These are phyloP conservation scores for Chytridium lagenaria DNA, from an alignment of 371 early-diverging fungal species.

Conservation along the genomic window DNA sequence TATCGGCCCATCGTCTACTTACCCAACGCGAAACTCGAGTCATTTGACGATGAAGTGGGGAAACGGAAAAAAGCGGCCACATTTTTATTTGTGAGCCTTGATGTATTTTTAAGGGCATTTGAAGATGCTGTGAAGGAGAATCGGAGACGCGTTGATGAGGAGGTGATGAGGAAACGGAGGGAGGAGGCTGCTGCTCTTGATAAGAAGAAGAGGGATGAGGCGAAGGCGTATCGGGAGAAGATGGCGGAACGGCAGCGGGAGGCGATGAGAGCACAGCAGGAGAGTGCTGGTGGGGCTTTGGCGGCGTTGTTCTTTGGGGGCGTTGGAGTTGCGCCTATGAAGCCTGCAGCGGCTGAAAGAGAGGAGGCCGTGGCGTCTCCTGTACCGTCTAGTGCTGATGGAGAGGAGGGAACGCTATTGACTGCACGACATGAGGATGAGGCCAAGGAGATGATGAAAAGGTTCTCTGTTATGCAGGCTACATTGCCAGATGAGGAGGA, in stretches of 20 bases:
- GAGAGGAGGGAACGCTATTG: background rate
- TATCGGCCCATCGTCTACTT: conserved; percentile 31
- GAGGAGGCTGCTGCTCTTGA: conserved; percentile 21
- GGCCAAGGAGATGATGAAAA: conserved; percentile 13
- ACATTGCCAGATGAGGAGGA: background rate
- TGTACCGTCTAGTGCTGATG: background rate
- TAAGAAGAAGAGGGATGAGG: conserved; percentile 19
- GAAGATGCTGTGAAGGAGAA: conserved; percentile 51
- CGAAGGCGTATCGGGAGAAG: background rate
- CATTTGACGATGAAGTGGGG: conserved; percentile 12
- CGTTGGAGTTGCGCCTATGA: background rate
- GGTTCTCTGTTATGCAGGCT: conserved; percentile 6
- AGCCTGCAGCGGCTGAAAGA: background rate
- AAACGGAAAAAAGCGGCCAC: conserved; percentile 40
- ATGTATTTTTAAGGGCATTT: conserved; percentile 53
- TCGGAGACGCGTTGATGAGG: conserved; percentile 42
- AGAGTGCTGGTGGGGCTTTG: background rate
- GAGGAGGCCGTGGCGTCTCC: background rate
- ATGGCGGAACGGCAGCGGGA: background rate
- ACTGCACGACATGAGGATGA: background rate
- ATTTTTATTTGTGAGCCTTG: conserved; percentile 49
- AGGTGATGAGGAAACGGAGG: conserved; percentile 19
- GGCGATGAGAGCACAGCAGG: background rate
- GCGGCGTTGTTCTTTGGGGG: conserved; percentile 13
- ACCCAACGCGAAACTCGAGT: background rate